These are phyloP conservation scores for Bonnemaisonia californica DNA, from an alignment of 31 red algal species.

Conservation along the genomic window DNA sequence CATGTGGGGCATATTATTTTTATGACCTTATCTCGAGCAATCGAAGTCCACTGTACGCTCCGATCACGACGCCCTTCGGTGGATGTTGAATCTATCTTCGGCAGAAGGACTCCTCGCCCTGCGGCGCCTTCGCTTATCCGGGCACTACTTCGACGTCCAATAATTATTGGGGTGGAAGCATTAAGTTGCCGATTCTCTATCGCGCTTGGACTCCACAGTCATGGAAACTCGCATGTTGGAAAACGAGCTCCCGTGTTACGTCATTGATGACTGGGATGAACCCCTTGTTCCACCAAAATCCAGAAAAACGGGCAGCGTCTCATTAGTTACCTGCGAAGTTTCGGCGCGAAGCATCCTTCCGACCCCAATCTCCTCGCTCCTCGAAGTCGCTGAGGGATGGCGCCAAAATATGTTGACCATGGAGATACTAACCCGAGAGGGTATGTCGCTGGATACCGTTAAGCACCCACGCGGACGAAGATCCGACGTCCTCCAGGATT, in stretches of 20 bases:
- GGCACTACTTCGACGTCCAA: slow-evolving; percentile 25
- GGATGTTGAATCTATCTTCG: slow-evolving; percentile 20
- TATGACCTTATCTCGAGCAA: slow-evolving; percentile 34
- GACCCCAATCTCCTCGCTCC: too few species aligned
- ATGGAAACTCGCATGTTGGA: not conserved
- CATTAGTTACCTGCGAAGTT: too few species aligned
- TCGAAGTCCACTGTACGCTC: slow-evolving; percentile 29
- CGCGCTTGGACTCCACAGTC: not conserved
- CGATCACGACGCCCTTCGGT: slow-evolving; percentile 39
- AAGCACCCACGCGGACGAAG: too few species aligned
- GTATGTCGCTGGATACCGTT: too few species aligned
- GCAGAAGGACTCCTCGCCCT: not conserved
- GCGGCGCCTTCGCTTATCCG: not conserved
- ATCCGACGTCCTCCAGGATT: too few species aligned
- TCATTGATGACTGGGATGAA: not conserved
- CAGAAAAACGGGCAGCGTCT: too few species aligned
- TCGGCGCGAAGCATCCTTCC: too few species aligned
- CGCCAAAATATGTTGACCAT: too few species aligned
- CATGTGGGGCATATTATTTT: slow-evolving; percentile 16
- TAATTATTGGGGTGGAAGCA: slow-evolving; percentile 8
- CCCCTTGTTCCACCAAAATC: too few species aligned
- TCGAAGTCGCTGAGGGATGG: too few species aligned
- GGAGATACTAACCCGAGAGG: too few species aligned
- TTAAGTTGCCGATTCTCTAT: slow-evolving; percentile 26
- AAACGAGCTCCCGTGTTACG: not conserved